phyloP scores from a whole-genome alignment of 2,329 filamentous ascomycete genomes.

The Scytalidium sp. region DNA sequence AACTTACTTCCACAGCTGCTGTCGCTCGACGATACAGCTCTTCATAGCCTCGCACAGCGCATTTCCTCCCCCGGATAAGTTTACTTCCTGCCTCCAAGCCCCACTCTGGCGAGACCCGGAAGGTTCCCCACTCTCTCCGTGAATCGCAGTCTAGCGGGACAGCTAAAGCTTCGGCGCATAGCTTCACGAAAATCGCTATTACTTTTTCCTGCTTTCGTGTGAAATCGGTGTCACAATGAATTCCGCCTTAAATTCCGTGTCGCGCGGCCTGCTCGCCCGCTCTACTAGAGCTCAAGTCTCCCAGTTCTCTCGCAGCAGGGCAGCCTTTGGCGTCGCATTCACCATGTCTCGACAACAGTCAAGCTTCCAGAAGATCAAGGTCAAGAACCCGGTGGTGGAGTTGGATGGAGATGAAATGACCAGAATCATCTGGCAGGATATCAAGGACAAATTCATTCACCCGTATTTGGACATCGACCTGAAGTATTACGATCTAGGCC shows the following conservation, averaged over 20 bases:
- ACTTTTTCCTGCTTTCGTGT: constrained; percentile 3
- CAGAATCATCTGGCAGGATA: constrained; percentile 96
- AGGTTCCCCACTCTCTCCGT: not conserved
- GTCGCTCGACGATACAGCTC: too few relatives aligned
- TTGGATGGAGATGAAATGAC: constrained; percentile 97
- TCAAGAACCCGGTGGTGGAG: constrained; percentile 98
- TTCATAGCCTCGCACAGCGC: too few relatives aligned
- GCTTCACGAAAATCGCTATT: not conserved
- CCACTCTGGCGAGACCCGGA: too few relatives aligned
- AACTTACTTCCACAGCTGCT: too few relatives aligned
- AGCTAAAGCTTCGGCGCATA: not conserved
- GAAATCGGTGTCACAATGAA: constrained; percentile 13
- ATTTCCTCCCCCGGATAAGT: too few relatives aligned
- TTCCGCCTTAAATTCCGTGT: constrained; percentile 7
- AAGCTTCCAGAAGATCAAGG: constrained; percentile 83
- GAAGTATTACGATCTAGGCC: constrained; percentile 95
- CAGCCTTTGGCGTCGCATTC: constrained; percentile 18
- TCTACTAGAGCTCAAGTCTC: constrained; percentile 1
- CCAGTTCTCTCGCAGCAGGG: constrained; percentile 1
- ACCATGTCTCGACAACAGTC: constrained; percentile 50
- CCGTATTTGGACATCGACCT: constrained; percentile 96
- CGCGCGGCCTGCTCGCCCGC: constrained; percentile 8
- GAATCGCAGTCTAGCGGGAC: not conserved
- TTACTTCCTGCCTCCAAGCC: too few relatives aligned
- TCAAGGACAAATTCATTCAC: constrained; percentile 98